Percentiles rank a stretch among this genome's conserved stretches.
Evolutionary conservation across 2,329 filamentous ascomycete species (phyloP).

Genomic region (Cryphonectria nitschkei): DNA sequence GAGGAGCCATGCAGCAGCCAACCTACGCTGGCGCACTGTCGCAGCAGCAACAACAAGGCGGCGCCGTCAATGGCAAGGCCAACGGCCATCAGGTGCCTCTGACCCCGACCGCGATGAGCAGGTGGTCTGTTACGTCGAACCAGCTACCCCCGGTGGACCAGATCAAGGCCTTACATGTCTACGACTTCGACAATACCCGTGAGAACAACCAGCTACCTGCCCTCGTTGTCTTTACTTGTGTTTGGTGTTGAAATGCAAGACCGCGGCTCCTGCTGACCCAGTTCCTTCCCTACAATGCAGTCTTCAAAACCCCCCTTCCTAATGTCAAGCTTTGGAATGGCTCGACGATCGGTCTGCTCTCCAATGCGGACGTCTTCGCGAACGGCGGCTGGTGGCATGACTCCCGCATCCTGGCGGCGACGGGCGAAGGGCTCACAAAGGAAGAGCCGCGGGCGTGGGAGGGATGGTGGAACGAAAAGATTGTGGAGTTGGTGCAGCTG

Average conservation of each 20-base stretch:
- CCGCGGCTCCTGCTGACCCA: conserved; percentile 24
- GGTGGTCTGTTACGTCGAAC: conserved; percentile 28
- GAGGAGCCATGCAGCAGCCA: conserved; percentile 23
- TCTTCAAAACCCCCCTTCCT: conserved; percentile 89
- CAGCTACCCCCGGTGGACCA: conserved; percentile 50
- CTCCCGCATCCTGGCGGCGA: conserved; percentile 79
- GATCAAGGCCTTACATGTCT: conserved; percentile 84
- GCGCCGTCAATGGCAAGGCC: conserved; percentile 4
- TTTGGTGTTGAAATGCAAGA: background rate
- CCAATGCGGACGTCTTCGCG: conserved; percentile 74
- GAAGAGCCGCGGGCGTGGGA: conserved; percentile 87
- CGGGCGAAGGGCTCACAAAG: conserved; percentile 77
- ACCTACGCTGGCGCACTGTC: conserved; percentile 26
- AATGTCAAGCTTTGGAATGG: conserved; percentile 87
- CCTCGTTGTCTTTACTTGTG: conserved; percentile 1
- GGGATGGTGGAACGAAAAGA: conserved; percentile 95
- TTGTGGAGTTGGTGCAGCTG: conserved; percentile 78
- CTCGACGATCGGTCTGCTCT: conserved; percentile 75
- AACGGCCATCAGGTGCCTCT: conserved; percentile 23
- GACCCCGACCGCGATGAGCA: conserved; percentile 29
- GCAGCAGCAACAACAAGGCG: conserved; percentile 14
- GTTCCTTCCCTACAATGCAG: conserved; percentile 45
- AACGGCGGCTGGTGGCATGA: conserved; percentile 99
- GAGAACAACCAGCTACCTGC: conserved; percentile 39
- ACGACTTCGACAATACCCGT: conserved; percentile 98